Evolutionary conservation across 225 moss, liverwort and hornwort genomes (phyloP).

Genomic region (Marchantia paleacea): DNA sequence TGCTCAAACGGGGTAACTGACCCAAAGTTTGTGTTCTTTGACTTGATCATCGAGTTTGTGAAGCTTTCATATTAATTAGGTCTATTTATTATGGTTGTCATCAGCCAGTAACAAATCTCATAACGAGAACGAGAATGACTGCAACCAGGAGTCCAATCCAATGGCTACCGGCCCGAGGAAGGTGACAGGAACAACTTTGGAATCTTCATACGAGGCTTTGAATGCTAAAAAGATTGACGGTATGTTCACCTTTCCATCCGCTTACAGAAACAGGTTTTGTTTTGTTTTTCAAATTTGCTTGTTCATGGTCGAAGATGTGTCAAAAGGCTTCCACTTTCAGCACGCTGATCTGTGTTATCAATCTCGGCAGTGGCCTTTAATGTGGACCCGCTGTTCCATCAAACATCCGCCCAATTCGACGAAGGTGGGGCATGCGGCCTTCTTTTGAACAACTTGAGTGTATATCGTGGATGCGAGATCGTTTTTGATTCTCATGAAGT

Average conservation of each 20-base stretch:
- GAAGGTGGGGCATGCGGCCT: slow-evolving; percentile 96
- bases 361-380: slow-evolving; percentile 75
- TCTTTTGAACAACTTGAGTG: slow-evolving; percentile 72
- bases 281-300: neutral
- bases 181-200: slow-evolving; percentile 51
- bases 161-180: slow-evolving; percentile 6
- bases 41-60: neutral
- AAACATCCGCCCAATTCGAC: slow-evolving; percentile 94
- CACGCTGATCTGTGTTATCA: neutral
- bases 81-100: slow-evolving; percentile 1
- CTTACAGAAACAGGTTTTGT: neutral
- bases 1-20: neutral
- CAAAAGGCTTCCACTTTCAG: neutral
- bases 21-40: too few species aligned
- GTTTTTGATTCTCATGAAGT: slow-evolving; percentile 89
- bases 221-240: slow-evolving; percentile 86
- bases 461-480: slow-evolving; percentile 82
- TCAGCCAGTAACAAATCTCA: slow-evolving; percentile 14
- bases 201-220: slow-evolving; percentile 69
- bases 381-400: slow-evolving; percentile 93
- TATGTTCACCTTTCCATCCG: slow-evolving; percentile 25
- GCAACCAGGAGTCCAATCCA: neutral
- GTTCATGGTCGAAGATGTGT: neutral
- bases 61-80: neutral
- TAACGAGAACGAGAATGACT: slow-evolving; percentile 4